Percentiles rank a stretch among this genome's conserved stretches.
Conservation (phyloP, 441 rosid species). For the Theobroma grandiflorum region DNA sequence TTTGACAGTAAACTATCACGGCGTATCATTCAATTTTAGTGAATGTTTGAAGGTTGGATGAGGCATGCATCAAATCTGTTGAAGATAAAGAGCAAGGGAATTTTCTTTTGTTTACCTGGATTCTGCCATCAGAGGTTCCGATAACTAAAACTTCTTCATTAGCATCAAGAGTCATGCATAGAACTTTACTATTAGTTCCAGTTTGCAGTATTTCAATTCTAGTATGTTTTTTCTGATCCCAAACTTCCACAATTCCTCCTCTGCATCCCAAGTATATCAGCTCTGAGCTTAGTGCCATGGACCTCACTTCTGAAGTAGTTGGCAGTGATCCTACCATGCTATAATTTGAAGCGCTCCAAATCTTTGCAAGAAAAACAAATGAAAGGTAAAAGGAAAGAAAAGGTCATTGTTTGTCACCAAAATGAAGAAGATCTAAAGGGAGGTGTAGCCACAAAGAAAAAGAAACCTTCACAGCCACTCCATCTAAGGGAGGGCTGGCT, state of each 20-base stretch:
- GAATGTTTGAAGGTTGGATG: slow-evolving; percentile 9
- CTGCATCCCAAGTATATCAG: slow-evolving; percentile 76
- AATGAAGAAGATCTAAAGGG: neutral
- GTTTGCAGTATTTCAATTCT: slow-evolving; percentile 57
- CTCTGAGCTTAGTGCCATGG: slow-evolving; percentile 65
- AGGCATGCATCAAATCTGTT: neutral
- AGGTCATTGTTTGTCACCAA: slow-evolving; percentile 1
- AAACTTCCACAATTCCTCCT: slow-evolving; percentile 67
- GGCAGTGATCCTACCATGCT: slow-evolving; percentile 54
- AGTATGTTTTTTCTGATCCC: slow-evolving; percentile 65
- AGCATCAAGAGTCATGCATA: slow-evolving; percentile 60
- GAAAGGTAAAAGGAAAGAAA: slow-evolving; percentile 2
- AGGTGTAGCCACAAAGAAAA: neutral
- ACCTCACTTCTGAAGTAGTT: slow-evolving; percentile 54
- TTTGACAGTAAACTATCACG: neutral
- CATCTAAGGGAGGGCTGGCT: slow-evolving; percentile 62
- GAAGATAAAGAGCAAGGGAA: neutral
- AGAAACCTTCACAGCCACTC: slow-evolving; percentile 70
- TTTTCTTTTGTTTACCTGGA: slow-evolving; percentile 53
- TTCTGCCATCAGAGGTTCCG: slow-evolving; percentile 74
- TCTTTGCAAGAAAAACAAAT: slow-evolving; percentile 36
- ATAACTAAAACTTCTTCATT: slow-evolving; percentile 62
- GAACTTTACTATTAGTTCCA: slow-evolving; percentile 48
- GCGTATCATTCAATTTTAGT: slow-evolving; percentile 3
- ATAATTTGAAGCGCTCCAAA: slow-evolving; percentile 62